Conservation (phyloP, 768 basidiomycete species). For the Lactifluus echinatus region DNA sequence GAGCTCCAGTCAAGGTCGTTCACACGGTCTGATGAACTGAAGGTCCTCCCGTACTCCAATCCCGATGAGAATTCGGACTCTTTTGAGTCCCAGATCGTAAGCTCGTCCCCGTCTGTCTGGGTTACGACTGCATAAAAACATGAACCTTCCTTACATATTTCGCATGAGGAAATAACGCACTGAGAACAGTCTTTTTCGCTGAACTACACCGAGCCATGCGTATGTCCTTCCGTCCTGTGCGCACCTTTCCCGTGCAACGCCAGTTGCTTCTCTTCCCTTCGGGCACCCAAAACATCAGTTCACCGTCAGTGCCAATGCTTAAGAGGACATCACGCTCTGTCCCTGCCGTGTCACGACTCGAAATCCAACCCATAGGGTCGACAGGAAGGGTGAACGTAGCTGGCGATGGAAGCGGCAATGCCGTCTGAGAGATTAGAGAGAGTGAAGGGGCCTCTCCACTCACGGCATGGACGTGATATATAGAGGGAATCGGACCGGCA, state of each 20-base stretch:
- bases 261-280: constrained; percentile 30
- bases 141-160: background rate
- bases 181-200: constrained; percentile 83
- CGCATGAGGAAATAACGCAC: constrained; percentile 34
- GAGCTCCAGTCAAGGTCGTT: constrained; percentile 91
- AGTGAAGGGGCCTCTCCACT: constrained; percentile 32
- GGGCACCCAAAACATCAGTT: constrained; percentile 81
- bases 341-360: constrained; percentile 9
- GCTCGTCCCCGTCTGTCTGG: constrained; percentile 53
- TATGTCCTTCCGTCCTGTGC: constrained; percentile 58
- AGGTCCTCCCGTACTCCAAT: constrained; percentile 61
- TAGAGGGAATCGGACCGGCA: constrained; percentile 36
- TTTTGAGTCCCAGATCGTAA: constrained; percentile 95
- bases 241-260: constrained; percentile 66
- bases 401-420: constrained; percentile 43
- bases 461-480: constrained; percentile 47
- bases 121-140: constrained; percentile 44
- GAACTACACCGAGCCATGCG: constrained; percentile 78
- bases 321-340: constrained; percentile 64
- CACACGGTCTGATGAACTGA: constrained; percentile 45
- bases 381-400: constrained; percentile 55
- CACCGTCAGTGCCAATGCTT: constrained; percentile 67
- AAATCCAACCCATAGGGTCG: constrained; percentile 82
- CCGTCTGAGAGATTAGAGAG: constrained; percentile 38
- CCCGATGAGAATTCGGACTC: constrained; percentile 91